Evolutionary conservation across 78 protist species (phyloP).

Genomic region (Speleostelium caveatum): DNA sequence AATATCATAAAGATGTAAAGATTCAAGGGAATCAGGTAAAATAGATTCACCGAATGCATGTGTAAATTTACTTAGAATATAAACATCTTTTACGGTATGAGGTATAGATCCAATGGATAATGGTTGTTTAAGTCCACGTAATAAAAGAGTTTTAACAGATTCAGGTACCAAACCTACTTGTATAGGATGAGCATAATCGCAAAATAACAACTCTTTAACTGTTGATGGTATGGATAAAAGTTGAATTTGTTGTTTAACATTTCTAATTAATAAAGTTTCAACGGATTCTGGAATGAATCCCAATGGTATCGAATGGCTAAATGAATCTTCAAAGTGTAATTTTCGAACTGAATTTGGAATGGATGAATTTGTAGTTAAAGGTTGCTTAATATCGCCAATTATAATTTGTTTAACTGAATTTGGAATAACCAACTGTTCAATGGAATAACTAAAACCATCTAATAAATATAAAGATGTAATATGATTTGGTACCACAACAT

Average conservation of each 20-base stretch:
- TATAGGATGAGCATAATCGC: not conserved
- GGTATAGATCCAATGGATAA: conserved; percentile 6
- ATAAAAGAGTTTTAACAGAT: not conserved
- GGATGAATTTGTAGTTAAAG: not conserved
- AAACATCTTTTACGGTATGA: not conserved
- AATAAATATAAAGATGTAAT: not conserved
- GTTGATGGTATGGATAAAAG: not conserved
- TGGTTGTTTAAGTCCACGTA: conserved; percentile 13
- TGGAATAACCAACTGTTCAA: conserved; percentile 4
- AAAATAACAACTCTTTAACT: not conserved
- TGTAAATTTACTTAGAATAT: too few species aligned
- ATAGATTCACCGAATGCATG: too few species aligned
- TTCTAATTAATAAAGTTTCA: conserved; percentile 2
- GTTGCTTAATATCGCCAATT: conserved; percentile 20
- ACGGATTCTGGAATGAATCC: conserved; percentile 8
- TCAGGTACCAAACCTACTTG: not conserved
- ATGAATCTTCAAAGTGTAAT: too few species aligned
- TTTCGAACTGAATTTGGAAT: not conserved
- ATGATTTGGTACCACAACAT: not conserved
- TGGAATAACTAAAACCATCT: conserved; percentile 2
- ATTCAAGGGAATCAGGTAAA: too few species aligned
- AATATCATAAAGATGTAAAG: too few species aligned
- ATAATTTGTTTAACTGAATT: not conserved
- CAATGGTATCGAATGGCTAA: too few species aligned
- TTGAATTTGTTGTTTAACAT: not conserved